Percentiles rank a stretch among this genome's conserved stretches.
phyloP scores from a whole-genome alignment of 1,139 yeast species.

The Hanseniaspora gamundiae region DNA sequence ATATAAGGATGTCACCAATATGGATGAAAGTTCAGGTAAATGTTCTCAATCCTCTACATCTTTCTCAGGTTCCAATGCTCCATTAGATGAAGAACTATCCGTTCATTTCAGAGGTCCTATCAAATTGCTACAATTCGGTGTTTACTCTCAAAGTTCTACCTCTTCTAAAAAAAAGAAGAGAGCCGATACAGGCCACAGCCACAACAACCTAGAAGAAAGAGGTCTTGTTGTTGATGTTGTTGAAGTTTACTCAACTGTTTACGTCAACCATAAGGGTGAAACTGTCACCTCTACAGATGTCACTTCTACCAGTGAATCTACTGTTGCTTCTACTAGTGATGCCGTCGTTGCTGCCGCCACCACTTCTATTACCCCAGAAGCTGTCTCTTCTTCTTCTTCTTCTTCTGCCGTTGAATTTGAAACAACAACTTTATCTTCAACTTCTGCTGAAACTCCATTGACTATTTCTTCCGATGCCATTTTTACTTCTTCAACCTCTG shows the following conservation, averaged over 20 bases:
- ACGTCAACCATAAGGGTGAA: constrained; percentile 45
- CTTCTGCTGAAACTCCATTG: constrained; percentile 13
- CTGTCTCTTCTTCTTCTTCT: constrained; percentile 9
- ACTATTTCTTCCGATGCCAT: constrained; percentile 11
- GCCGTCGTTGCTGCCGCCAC: constrained; percentile 11
- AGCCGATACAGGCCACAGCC: constrained; percentile 28
- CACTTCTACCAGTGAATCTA: constrained; percentile 13
- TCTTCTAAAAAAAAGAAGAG: constrained; percentile 26
- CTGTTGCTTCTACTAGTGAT: constrained; percentile 10
- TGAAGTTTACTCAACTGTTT: constrained; percentile 66
- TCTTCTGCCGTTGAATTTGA: constrained; percentile 13
- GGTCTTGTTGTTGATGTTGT: constrained; percentile 51
- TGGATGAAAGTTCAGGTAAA: constrained; percentile 57
- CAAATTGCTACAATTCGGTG: constrained; percentile 67
- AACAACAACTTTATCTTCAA: constrained; percentile 16
- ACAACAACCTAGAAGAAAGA: constrained; percentile 46
- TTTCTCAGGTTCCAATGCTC: constrained; percentile 69
- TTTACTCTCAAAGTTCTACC: constrained; percentile 38
- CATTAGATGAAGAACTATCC: constrained; percentile 78
- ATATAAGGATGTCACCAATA: constrained; percentile 55
- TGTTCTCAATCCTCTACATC: constrained; percentile 40
- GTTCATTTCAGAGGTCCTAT: constrained; percentile 94
- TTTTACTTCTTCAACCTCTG: constrained; percentile 12
- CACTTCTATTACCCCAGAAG: neutral
- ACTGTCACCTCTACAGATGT: constrained; percentile 27